phyloP scores from a whole-genome alignment of 192 early-diverging fungal species.

The Entomortierella chlamydospora region DNA sequence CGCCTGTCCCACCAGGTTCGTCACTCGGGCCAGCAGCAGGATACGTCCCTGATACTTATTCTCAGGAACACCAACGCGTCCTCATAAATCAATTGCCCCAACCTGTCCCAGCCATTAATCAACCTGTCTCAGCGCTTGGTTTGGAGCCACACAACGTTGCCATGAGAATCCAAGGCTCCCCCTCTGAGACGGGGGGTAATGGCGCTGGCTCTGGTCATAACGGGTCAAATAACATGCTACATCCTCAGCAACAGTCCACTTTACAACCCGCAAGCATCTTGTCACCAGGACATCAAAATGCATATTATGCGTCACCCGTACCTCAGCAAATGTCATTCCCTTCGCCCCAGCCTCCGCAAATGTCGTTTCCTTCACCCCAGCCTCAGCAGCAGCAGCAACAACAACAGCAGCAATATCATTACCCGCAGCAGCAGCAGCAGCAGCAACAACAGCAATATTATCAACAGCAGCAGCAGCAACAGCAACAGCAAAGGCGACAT shows the following conservation, averaged over 20 bases:
- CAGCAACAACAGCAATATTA: not conserved
- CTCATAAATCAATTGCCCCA: conserved; percentile 20
- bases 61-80: conserved; percentile 33
- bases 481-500: not conserved
- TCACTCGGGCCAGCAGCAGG: conserved; percentile 35
- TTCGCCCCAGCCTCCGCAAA: not conserved
- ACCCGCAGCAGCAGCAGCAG: not conserved
- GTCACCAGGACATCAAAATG: not conserved
- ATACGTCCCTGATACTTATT: conserved; percentile 44
- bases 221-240: not conserved
- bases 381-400: conserved; percentile 1
- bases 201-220: not conserved
- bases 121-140: conserved; percentile 6
- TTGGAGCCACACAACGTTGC: not conserved
- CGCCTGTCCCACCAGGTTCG: not conserved
- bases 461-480: not conserved
- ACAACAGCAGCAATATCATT: conserved; percentile 1
- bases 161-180: not conserved
- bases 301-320: conserved; percentile 19
- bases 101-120: not conserved
- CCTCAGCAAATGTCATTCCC: not conserved
- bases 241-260: not conserved
- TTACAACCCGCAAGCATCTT: not conserved
- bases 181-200: conserved; percentile 2
- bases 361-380: too few species aligned